Conservation (phyloP, 2,329 filamentous ascomycete genomes). For the Teratosphaeria gauchensis region DNA sequence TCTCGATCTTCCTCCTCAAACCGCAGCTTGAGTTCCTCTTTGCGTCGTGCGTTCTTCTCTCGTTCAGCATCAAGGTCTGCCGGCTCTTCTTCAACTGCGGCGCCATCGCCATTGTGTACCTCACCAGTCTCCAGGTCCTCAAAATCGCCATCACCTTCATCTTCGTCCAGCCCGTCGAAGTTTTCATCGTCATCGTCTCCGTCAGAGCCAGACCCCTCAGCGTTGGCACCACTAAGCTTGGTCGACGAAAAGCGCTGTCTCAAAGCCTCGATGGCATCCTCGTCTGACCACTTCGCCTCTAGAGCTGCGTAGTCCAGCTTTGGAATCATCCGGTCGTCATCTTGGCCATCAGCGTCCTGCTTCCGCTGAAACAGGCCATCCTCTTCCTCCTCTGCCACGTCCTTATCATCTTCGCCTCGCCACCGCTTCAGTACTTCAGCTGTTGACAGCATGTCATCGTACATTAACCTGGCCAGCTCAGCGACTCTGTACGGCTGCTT, state of each 20-base stretch:
- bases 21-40: conserved; percentile 86
- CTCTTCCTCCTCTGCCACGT: conserved; percentile 50
- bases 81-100: conserved; percentile 29
- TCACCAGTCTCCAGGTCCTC: conserved; percentile 78
- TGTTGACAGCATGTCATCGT: conserved; percentile 69
- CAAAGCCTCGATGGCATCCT: conserved; percentile 66
- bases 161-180: conserved; percentile 42
- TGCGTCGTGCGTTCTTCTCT: conserved; percentile 78
- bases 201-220: conserved; percentile 44
- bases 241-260: conserved; percentile 66
- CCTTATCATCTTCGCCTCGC: conserved; percentile 55
- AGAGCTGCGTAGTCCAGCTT: conserved; percentile 70
- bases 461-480: conserved; percentile 80
- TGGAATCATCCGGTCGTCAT: conserved; percentile 72
- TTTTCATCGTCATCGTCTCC: conserved; percentile 34
- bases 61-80: conserved; percentile 73
- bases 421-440: conserved; percentile 68
- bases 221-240: conserved; percentile 44
- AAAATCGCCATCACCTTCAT: conserved; percentile 71
- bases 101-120: conserved; percentile 32
- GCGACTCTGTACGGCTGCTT: conserved; percentile 65
- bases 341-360: conserved; percentile 37
- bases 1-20: conserved; percentile 99
- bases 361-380: conserved; percentile 56
- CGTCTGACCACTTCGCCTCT: conserved; percentile 74